phyloP scores from a whole-genome alignment of 2,329 filamentous ascomycete species.

The Thielaviopsis populi region DNA sequence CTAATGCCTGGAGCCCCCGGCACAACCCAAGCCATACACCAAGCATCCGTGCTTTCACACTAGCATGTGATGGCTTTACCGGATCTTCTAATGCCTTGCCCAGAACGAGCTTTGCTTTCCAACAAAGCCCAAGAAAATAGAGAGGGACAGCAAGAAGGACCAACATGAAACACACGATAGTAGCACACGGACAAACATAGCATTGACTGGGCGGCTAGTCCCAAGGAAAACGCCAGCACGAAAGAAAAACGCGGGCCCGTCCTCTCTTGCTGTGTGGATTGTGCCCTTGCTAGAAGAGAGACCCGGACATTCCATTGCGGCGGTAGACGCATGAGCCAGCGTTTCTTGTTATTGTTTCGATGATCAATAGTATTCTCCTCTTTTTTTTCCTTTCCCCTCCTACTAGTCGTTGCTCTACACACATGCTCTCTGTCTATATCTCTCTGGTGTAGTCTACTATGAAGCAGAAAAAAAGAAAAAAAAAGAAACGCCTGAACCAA shows the following conservation, averaged over 20 bases:
- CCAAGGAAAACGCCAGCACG: background rate
- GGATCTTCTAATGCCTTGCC: background rate
- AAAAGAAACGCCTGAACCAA: background rate
- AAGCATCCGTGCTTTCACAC: background rate
- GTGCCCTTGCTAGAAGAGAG: background rate
- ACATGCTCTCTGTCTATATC: background rate
- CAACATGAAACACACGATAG: conserved; percentile 2
- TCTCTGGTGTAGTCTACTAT: background rate
- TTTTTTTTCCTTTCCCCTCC: background rate
- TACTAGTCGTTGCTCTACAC: background rate
- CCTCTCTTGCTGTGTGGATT: background rate
- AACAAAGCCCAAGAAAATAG: background rate
- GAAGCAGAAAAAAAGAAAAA: background rate
- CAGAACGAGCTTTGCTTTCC: background rate
- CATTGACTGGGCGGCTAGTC: background rate
- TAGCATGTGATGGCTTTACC: conserved; percentile 2
- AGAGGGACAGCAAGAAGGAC: background rate
- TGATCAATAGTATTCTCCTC: too few relatives aligned
- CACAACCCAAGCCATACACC: background rate
- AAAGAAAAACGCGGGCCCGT: background rate
- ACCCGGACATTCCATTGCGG: too few relatives aligned
- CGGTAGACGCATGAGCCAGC: too few relatives aligned
- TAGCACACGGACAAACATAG: conserved; percentile 2
- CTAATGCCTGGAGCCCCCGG: background rate
- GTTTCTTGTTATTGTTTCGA: too few relatives aligned